phyloP scores from a whole-genome alignment of 2,329 filamentous ascomycete species.

The Cladophialophora immunda region DNA sequence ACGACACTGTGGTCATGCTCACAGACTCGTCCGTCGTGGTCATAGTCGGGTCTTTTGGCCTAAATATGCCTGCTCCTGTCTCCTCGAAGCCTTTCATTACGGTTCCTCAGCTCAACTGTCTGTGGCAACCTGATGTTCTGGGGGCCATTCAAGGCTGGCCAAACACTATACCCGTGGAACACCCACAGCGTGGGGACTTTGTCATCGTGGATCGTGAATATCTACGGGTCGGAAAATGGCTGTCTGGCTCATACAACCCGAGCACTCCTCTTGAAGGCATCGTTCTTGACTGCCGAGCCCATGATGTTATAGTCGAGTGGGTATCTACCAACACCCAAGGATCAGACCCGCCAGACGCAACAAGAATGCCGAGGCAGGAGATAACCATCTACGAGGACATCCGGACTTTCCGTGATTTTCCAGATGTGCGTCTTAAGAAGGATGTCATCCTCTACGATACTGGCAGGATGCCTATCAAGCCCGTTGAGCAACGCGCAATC shows the following conservation, averaged over 20 bases:
- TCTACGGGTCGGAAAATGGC: slow-evolving; percentile 62
- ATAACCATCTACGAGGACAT: slow-evolving; percentile 39
- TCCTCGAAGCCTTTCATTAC: slow-evolving; percentile 40
- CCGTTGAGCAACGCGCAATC: not conserved
- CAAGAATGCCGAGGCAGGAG: slow-evolving; percentile 28
- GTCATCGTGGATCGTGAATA: slow-evolving; percentile 62
- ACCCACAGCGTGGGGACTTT: slow-evolving; percentile 50
- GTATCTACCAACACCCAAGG: slow-evolving; percentile 52
- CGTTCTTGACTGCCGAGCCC: slow-evolving; percentile 60
- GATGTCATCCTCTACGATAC: slow-evolving; percentile 39
- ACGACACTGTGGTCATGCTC: slow-evolving; percentile 61
- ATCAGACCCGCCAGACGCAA: not conserved
- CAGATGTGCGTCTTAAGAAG: slow-evolving; percentile 36
- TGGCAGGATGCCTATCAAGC: slow-evolving; percentile 34
- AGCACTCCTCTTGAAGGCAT: slow-evolving; percentile 58
- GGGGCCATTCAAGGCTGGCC: slow-evolving; percentile 31
- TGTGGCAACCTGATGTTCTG: slow-evolving; percentile 30
- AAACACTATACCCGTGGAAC: slow-evolving; percentile 30
- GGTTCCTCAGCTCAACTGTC: slow-evolving; percentile 33
- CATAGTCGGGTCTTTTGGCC: slow-evolving; percentile 56
- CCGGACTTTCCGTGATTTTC: slow-evolving; percentile 33
- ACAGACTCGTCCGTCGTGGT: slow-evolving; percentile 64
- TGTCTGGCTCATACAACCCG: slow-evolving; percentile 60
- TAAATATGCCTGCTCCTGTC: slow-evolving; percentile 49
- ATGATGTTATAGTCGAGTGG: slow-evolving; percentile 62